phyloP scores from a whole-genome alignment of 2,329 filamentous ascomycete genomes.

The Fusarium chlamydosporum region DNA sequence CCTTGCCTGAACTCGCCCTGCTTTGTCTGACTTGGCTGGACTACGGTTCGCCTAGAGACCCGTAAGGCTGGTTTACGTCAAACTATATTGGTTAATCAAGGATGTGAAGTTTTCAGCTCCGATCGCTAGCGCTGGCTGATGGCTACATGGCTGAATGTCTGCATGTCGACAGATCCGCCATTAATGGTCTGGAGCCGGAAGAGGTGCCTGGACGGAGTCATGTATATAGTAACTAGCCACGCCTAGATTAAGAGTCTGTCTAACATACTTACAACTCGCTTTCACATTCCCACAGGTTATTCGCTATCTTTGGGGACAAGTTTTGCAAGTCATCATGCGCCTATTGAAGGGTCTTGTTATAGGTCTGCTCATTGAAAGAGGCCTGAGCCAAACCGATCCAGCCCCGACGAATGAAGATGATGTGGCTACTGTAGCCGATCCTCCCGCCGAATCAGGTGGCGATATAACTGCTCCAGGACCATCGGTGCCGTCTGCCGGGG shows the following conservation, averaged over 20 bases:
- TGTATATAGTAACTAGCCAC: neutral
- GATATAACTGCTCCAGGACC: slow-evolving; percentile 2
- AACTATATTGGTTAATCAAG: neutral
- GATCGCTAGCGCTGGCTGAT: slow-evolving; percentile 1
- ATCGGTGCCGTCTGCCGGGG: neutral
- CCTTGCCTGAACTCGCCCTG: slow-evolving; percentile 8
- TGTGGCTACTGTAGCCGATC: slow-evolving; percentile 11
- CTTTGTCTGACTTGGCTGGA: neutral
- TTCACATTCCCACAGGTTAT: too few relatives aligned
- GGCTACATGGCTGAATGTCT: neutral
- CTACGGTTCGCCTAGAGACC: neutral
- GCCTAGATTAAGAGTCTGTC: neutral
- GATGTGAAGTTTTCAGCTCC: slow-evolving; percentile 18
- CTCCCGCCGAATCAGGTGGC: neutral
- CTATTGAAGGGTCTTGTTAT: slow-evolving; percentile 14
- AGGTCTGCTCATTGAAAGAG: slow-evolving; percentile 6
- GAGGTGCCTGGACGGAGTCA: neutral
- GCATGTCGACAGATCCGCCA: neutral
- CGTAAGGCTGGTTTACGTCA: slow-evolving; percentile 19
- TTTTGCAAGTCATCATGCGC: neutral
- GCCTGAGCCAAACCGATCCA: slow-evolving; percentile 2
- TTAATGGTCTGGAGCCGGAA: slow-evolving; percentile 4
- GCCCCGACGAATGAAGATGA: neutral
- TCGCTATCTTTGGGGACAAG: neutral
- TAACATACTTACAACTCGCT: neutral